These are phyloP conservation scores for Peronospora belbahrii DNA, from an alignment of 352 stramenopile genomes.

Conservation along the genomic window DNA sequence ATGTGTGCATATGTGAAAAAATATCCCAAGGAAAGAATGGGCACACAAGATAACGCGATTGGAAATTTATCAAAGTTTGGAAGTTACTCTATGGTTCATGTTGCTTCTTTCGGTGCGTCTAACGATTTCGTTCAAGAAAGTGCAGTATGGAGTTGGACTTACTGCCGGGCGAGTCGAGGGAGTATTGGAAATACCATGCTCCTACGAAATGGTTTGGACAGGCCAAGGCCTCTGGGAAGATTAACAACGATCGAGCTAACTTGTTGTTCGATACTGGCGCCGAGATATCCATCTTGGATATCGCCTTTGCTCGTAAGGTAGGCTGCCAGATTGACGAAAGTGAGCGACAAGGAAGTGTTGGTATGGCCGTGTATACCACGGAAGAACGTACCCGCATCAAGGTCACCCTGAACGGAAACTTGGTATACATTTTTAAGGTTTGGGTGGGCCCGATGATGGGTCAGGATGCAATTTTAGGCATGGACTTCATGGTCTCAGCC, in stretches of 20 bases:
- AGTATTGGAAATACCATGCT: not conserved
- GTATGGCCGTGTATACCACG: not conserved
- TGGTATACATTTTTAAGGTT: too few relatives aligned
- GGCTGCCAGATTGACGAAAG: slow-evolving; percentile 3
- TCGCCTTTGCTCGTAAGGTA: slow-evolving; percentile 18
- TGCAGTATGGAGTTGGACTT: not conserved
- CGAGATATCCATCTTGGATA: slow-evolving; percentile 15
- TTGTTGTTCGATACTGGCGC: slow-evolving; percentile 22
- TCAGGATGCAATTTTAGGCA: slow-evolving; percentile 1
- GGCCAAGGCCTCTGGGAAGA: not conserved
- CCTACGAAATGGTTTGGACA: not conserved
- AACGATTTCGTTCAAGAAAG: not conserved
- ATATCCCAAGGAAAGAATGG: too few relatives aligned
- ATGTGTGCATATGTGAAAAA: too few relatives aligned
- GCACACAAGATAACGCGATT: too few relatives aligned
- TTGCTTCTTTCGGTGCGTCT: not conserved
- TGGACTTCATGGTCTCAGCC: too few relatives aligned
- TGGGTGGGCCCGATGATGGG: slow-evolving; percentile 5
- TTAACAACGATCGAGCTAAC: slow-evolving; percentile 10
- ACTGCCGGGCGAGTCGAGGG: not conserved
- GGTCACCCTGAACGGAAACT: too few relatives aligned
- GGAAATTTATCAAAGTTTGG: too few relatives aligned
- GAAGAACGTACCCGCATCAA: slow-evolving; percentile 9
- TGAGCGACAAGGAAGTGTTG: not conserved
- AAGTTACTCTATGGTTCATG: too few relatives aligned